These are phyloP conservation scores for Coffea canephora DNA, from an alignment of 257 asterid species.

Conservation along the genomic window DNA sequence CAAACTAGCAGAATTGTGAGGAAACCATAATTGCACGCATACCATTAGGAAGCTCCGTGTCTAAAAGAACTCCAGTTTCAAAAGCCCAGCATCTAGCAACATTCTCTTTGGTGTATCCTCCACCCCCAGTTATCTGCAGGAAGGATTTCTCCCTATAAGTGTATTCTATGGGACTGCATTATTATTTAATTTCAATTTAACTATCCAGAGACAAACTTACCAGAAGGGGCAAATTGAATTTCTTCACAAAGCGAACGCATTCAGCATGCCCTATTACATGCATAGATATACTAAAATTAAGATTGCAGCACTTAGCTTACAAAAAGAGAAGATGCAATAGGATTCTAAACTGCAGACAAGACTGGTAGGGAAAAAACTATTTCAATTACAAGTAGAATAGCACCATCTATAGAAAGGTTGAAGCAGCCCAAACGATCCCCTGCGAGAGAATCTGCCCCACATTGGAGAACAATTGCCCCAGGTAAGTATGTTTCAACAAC, in stretches of 20 bases:
- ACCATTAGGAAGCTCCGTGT: constrained; percentile 85
- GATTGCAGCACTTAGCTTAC: constrained; percentile 13
- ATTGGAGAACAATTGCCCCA: constrained; percentile 98
- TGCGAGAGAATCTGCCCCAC: constrained; percentile 99
- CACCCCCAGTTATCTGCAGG: constrained; percentile 97
- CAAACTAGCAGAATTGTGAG: constrained; percentile 10
- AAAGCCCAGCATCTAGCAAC: constrained; percentile 99
- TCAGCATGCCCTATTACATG: constrained; percentile 88
- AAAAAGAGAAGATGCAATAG: constrained; percentile 1
- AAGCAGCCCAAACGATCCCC: constrained; percentile 99
- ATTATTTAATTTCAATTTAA: constrained; percentile 4
- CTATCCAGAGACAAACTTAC: constrained; percentile 38
- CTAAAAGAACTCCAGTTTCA: constrained; percentile 92
- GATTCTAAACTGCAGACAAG: constrained; percentile 6
- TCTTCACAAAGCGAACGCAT: constrained; percentile 93
- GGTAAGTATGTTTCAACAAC: constrained; percentile 91
- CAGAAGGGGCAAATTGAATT: constrained; percentile 90
- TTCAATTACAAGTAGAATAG: constrained; percentile 41
- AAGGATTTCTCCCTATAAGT: constrained; percentile 19
- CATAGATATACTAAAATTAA: constrained; percentile 15
- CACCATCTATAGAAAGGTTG: constrained; percentile 99
- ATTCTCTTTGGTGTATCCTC: constrained; percentile 98
- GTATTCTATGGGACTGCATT: constrained; percentile 8
- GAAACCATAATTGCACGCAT: constrained; percentile 14
- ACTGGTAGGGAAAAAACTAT: constrained; percentile 17